phyloP scores from a whole-genome alignment of 768 basidiomycete genomes.

The Mycena epipterygia region DNA sequence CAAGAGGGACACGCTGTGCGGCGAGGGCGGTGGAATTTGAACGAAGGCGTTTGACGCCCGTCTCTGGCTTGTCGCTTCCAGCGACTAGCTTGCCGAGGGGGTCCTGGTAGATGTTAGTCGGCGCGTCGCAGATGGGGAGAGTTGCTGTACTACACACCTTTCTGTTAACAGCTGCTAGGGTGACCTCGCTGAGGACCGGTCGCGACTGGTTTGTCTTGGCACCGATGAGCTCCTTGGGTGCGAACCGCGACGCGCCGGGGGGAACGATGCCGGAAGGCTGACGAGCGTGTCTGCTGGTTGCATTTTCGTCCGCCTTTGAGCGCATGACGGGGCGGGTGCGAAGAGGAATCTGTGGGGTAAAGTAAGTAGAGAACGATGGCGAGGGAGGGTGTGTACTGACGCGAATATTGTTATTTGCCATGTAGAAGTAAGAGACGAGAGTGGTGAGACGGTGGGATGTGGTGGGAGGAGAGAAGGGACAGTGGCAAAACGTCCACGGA shows the following conservation, averaged over 20 bases:
- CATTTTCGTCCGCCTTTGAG: slow-evolving; percentile 84
- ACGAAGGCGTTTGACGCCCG: slow-evolving; percentile 73
- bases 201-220: slow-evolving; percentile 75
- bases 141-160: slow-evolving; percentile 72
- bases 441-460: too few species aligned
- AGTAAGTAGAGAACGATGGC: slow-evolving; percentile 29
- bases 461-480: too few species aligned
- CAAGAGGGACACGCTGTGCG: slow-evolving; percentile 79
- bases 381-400: slow-evolving; percentile 55
- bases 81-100: slow-evolving; percentile 58
- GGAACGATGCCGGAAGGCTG: slow-evolving; percentile 66
- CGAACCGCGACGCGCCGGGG: slow-evolving; percentile 64
- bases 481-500: slow-evolving; percentile 34
- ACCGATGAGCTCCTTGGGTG: slow-evolving; percentile 59
- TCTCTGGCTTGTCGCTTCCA: slow-evolving; percentile 80
- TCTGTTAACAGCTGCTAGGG: slow-evolving; percentile 81
- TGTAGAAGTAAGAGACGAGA: slow-evolving; percentile 44
- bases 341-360: slow-evolving; percentile 67
- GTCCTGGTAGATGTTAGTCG: slow-evolving; percentile 55
- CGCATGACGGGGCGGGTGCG: slow-evolving; percentile 73
- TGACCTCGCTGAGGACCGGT: slow-evolving; percentile 86
- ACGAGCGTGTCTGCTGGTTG: slow-evolving; percentile 74
- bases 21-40: slow-evolving; percentile 73
- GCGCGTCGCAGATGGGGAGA: neutral
- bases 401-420: slow-evolving; percentile 75